Evolutionary conservation across 139 green algal species (phyloP).

Genomic region (Picochlorum sp.): DNA sequence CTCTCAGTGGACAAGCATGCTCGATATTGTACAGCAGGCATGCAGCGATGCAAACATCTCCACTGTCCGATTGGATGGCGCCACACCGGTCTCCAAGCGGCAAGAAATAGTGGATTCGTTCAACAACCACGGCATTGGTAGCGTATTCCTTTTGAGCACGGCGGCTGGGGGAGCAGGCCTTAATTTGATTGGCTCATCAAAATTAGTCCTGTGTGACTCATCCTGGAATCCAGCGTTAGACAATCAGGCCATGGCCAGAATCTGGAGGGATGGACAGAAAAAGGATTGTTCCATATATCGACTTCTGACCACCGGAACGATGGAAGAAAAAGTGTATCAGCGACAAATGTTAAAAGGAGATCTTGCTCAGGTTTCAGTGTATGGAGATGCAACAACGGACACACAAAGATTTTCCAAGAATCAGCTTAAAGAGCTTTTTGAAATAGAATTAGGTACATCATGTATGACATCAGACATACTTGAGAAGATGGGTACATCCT

Average conservation of each 20-base stretch:
- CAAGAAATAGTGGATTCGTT: slow-evolving; percentile 70
- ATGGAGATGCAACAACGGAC: not conserved
- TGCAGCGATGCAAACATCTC: slow-evolving; percentile 19
- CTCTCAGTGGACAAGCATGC: slow-evolving; percentile 49
- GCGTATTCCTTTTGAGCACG: slow-evolving; percentile 82
- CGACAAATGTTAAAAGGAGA: slow-evolving; percentile 69
- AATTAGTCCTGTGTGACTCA: slow-evolving; percentile 57
- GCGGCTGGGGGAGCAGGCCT: slow-evolving; percentile 77
- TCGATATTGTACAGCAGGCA: slow-evolving; percentile 52
- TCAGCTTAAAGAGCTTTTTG: slow-evolving; percentile 69
- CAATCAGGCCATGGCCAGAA: slow-evolving; percentile 62
- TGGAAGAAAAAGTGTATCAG: slow-evolving; percentile 90
- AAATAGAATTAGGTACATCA: slow-evolving; percentile 32
- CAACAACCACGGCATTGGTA: slow-evolving; percentile 40
- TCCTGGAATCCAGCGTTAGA: slow-evolving; percentile 68
- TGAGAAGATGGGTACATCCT: not conserved
- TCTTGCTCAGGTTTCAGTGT: slow-evolving; percentile 36
- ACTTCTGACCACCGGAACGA: slow-evolving; percentile 65
- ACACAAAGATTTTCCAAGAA: slow-evolving; percentile 46
- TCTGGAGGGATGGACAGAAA: slow-evolving; percentile 79
- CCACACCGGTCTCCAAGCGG: slow-evolving; percentile 42
- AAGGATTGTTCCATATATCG: slow-evolving; percentile 67
- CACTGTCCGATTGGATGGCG: slow-evolving; percentile 65
- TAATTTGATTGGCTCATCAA: slow-evolving; percentile 76
- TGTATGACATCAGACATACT: slow-evolving; percentile 43